A percentile compares a stretch with the other conserved stretches of the same genome.
Conservation (phyloP, 371 early-diverging fungal genomes). For the Mucor racemosus region DNA sequence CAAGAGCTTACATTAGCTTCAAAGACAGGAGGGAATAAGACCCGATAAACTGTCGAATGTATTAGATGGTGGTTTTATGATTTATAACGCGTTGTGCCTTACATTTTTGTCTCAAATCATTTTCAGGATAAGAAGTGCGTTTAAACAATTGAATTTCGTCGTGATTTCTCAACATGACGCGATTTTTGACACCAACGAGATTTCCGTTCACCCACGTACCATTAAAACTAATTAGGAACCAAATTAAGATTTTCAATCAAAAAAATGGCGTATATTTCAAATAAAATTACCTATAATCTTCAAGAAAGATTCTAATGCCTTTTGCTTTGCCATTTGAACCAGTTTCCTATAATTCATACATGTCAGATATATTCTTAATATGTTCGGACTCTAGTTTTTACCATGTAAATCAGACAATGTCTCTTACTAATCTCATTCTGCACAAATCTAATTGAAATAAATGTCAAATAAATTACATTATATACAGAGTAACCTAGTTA, state of each 20-base stretch:
- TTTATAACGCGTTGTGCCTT: slow-evolving; percentile 14
- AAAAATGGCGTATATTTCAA: neutral
- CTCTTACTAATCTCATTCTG: slow-evolving; percentile 67
- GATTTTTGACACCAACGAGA: slow-evolving; percentile 46
- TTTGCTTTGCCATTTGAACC: slow-evolving; percentile 32
- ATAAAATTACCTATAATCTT: slow-evolving; percentile 43
- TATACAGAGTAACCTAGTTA: slow-evolving; percentile 19
- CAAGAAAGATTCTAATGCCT: slow-evolving; percentile 48
- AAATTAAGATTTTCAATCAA: neutral
- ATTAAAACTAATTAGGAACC: slow-evolving; percentile 60
- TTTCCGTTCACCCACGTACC: slow-evolving; percentile 77
- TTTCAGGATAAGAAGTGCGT: slow-evolving; percentile 21
- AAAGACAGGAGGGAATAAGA: slow-evolving; percentile 28
- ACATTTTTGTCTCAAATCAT: slow-evolving; percentile 34
- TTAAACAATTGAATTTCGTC: slow-evolving; percentile 70
- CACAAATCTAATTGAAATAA: slow-evolving; percentile 29
- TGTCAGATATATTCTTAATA: neutral
- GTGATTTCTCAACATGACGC: slow-evolving; percentile 60
- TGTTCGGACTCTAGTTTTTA: slow-evolving; percentile 14
- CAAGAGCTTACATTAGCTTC: slow-evolving; percentile 29
- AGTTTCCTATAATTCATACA: slow-evolving; percentile 37
- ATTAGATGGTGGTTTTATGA: too few relatives aligned
- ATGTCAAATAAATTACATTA: neutral
- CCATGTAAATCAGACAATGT: slow-evolving; percentile 77
- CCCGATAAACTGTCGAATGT: slow-evolving; percentile 25